phyloP scores from a whole-genome alignment of 2,329 filamentous ascomycete genomes.

The Hypoxylon sp. region DNA sequence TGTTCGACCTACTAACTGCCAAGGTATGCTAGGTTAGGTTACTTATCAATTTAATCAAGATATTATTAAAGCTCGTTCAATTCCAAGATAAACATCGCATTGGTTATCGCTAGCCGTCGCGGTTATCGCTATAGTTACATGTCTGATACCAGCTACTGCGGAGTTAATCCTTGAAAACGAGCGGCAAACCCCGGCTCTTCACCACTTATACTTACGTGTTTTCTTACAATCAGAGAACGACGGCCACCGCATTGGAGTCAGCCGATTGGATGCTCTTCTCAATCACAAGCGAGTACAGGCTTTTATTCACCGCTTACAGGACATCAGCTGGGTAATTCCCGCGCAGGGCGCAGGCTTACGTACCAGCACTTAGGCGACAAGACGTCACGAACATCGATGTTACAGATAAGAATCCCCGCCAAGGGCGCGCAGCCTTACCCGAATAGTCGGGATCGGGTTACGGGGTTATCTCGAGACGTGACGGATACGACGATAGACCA shows the following conservation, averaged over 20 bases:
- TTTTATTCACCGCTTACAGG: constrained; percentile 2
- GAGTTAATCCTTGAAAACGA: constrained; percentile 2
- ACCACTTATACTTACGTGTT: constrained; percentile 4
- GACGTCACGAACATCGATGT: neutral
- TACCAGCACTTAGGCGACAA: neutral
- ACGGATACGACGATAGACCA: neutral
- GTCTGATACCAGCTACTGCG: constrained; percentile 4
- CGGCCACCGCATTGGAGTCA: neutral
- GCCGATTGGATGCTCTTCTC: constrained; percentile 22
- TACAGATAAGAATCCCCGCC: constrained; percentile 23
- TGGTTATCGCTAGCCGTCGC: no score
- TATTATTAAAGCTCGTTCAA: no score
- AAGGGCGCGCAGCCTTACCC: constrained; percentile 22
- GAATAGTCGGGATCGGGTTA: constrained; percentile 11
- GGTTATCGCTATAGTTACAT: constrained; percentile 14
- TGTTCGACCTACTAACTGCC: no score
- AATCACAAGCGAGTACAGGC: constrained; percentile 4
- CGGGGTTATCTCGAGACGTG: neutral
- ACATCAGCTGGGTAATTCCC: constrained; percentile 5
- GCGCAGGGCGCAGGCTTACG: constrained; percentile 30
- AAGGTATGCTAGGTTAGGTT: no score
- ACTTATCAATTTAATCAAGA: no score
- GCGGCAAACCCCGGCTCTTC: constrained; percentile 11
- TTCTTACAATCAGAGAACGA: constrained; percentile 3
- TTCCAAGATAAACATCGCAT: no score